These are phyloP conservation scores for Arachnomyces sp. DNA, from an alignment of 2,329 filamentous ascomycete species.

Conservation along the genomic window DNA sequence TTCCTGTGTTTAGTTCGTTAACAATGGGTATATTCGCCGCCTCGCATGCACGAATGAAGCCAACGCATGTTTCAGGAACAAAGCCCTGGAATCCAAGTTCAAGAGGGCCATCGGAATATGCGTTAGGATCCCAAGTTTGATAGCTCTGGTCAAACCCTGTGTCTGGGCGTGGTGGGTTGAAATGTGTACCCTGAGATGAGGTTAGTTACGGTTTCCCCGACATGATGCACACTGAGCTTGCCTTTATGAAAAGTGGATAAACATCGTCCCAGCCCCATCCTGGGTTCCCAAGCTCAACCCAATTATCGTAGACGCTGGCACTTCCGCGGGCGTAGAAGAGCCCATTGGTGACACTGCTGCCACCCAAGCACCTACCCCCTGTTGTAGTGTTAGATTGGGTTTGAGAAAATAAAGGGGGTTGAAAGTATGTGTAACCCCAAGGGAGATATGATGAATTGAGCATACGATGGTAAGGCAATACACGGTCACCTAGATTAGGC, in stretches of 20 bases:
- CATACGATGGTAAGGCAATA: conserved; percentile 11
- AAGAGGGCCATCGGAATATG: conserved; percentile 12
- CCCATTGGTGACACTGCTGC: conserved; percentile 12
- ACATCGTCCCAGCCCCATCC: conserved; percentile 15
- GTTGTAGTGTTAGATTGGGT: not conserved
- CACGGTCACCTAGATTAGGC: conserved; percentile 7
- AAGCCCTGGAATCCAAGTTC: conserved; percentile 18
- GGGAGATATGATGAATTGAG: not conserved
- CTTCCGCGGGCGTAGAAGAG: conserved; percentile 12
- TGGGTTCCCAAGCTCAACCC: conserved; percentile 11
- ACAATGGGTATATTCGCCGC: conserved; percentile 24
- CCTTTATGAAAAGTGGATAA: conserved; percentile 5
- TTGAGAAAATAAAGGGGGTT: not conserved
- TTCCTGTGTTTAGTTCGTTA: conserved; percentile 24
- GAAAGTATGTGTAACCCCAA: not conserved
- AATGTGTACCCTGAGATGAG: conserved; percentile 14
- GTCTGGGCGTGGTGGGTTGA: conserved; percentile 20
- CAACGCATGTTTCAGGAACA: conserved; percentile 20
- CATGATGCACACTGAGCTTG: not conserved
- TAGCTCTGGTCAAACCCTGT: conserved; percentile 20
- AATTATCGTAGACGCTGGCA: conserved; percentile 11
- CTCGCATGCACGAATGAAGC: conserved; percentile 22
- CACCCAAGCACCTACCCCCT: conserved; percentile 11
- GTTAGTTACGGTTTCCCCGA: not conserved
- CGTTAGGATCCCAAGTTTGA: conserved; percentile 21